Base-by-base conservation (phyloP, 1,139 yeast genomes). In the Yamadazyma atlantica region DNA sequence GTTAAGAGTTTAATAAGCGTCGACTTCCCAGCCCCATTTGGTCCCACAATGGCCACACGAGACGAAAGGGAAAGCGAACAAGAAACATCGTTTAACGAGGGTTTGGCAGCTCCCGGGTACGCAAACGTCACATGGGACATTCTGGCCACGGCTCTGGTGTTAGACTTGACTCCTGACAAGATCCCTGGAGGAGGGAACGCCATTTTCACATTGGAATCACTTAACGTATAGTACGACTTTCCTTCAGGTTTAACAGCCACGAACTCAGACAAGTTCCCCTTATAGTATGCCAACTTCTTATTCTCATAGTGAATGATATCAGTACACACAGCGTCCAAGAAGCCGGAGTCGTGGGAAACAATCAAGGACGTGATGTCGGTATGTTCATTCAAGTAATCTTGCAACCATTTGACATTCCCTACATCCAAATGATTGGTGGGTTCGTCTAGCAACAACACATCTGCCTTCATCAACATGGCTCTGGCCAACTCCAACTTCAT, bases 391-490 rank as follows among this genome's bases (percentile, higher is more conserved):
- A 92, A 75, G 60, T 92, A 92, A 49, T 90, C 89, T 65, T 88
- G 82, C 50, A 92, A 73, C 98, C 98, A 92, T 58, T 85, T 81
- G 40, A 92, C 98, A 57, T 92, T 92, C 36, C 78, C 74, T 40
- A 88, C 96, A 72, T 92, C 98, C 78, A 92, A 82, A 70, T 92
- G 98, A 73, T 92, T 92, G 50, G 98, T 92, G 64, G 98, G 98
- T 80, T 92, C 98, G 66, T 92, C 98, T 60, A 92, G 76, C 54
- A 92, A 72, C 53, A 92, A 76, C 38, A 92, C 90, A 66, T 92
- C 98, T 25, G 98, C 98, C 67, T 85, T 88, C 90, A 89, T 87
- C 55, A 92, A 74, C 95, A 92, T 90, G 34, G 98, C 98, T 71
- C 97, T 85, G 14, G 98, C 98, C 57, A 92, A 75, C 65, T 90